Percentiles rank a stretch among this genome's conserved stretches.
phyloP scores from a whole-genome alignment of 2,329 filamentous ascomycete species.

The Eutypa lata region DNA sequence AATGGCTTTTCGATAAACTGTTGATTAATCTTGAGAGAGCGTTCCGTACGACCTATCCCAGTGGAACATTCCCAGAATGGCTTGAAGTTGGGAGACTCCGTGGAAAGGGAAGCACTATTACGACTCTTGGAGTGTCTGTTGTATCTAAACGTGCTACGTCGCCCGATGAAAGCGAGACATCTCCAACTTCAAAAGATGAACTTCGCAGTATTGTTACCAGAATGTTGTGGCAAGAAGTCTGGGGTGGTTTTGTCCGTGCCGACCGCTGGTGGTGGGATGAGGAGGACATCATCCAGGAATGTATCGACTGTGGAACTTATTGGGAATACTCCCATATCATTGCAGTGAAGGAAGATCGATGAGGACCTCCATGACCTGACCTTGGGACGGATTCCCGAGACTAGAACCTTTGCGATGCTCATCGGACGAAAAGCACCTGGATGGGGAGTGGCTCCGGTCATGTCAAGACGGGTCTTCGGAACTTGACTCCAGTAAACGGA shows the following conservation, averaged over 20 bases:
- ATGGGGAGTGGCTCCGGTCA: not conserved
- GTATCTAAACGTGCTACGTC: slow-evolving; percentile 25
- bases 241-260: slow-evolving; percentile 50
- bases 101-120: slow-evolving; percentile 43
- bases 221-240: slow-evolving; percentile 60
- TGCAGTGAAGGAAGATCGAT: slow-evolving; percentile 44
- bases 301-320: slow-evolving; percentile 48
- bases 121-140: slow-evolving; percentile 48
- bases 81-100: slow-evolving; percentile 53
- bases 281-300: slow-evolving; percentile 51
- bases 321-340: slow-evolving; percentile 60
- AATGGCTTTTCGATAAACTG: slow-evolving; percentile 62
- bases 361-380: not conserved
- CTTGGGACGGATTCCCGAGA: not conserved
- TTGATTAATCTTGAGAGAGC: slow-evolving; percentile 55
- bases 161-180: slow-evolving; percentile 18
- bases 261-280: slow-evolving; percentile 63
- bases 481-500: not conserved
- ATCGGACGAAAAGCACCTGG: not conserved
- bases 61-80: slow-evolving; percentile 56
- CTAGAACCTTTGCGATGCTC: not conserved
- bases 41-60: slow-evolving; percentile 59
- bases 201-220: slow-evolving; percentile 52
- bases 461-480: not conserved
- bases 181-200: slow-evolving; percentile 38